Evolutionary conservation across 345 rosid genomes (phyloP), one percentile per base, ranked within the genome.

Genomic region (Heritiera fomes): DNA sequence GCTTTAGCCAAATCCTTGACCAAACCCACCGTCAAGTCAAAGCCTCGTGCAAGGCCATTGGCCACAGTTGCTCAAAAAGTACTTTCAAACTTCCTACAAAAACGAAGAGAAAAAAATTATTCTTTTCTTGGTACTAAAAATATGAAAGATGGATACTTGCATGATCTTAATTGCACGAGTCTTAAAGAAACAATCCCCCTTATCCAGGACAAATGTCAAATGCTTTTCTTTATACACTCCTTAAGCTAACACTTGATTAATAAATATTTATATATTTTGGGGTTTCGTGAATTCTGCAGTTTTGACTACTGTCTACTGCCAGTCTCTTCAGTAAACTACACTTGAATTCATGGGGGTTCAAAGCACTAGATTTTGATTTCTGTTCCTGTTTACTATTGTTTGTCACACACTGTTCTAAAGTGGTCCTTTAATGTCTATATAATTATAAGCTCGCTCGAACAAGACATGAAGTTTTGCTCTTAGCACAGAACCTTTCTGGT

Each of bases 351-450:
- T 72, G 87, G 75, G 11, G 30, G 77, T 84, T 87, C 85, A 83
- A 80, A 87, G 86, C 90, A 87, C 88, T 64, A 87, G 87, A 79
- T 40, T 73, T 79, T 66, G 84, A 76, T 45, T 45, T 78, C 72
- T 71, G 84, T 65, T 78, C 47, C 28, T 80, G 73, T 69, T 78
- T 71, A 43, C 50, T 46, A 80, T 81, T 78, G 30, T 45, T 49
- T 84, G 86, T 81, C 79, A 46, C 73, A 76, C 20, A 75, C 75
- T 77, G 38, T 45, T 80, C 15, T 32, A 17, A 34, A 38, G 59
- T 64, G 46, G 41, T 63, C 23, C 12, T 14, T 70, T 30, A 23
- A 47, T 70, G 10, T 71, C 61, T 78, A 73, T 83, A 75, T 50
- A 80, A 72, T 53, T 34, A 81, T 68, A 56, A 73, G 74, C n/a